These are phyloP conservation scores for Prosopis cineraria DNA, from an alignment of 306 rosid species.

Conservation along the genomic window DNA sequence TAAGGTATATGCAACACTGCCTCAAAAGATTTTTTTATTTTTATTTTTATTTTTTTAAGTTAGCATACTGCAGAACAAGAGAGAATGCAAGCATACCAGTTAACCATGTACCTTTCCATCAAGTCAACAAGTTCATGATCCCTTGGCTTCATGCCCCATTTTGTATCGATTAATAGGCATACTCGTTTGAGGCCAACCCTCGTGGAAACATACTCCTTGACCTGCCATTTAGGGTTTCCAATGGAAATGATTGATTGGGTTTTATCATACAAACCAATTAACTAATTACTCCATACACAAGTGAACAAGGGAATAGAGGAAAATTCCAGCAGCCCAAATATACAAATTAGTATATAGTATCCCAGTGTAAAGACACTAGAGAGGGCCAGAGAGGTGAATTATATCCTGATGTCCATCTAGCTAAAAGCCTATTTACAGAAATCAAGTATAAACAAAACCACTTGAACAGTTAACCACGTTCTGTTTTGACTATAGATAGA, in stretches of 20 bases:
- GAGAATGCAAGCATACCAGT: conserved; percentile 6
- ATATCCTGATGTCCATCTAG: too few relatives aligned
- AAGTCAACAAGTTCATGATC: conserved; percentile 80
- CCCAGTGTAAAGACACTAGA: background rate
- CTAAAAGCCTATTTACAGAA: too few relatives aligned
- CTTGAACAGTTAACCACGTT: background rate
- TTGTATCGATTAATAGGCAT: conserved; percentile 86
- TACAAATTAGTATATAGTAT: background rate
- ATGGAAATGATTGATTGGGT: background rate
- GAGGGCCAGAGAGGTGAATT: background rate
- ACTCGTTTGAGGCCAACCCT: conserved; percentile 84
- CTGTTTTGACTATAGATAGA: background rate
- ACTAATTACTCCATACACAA: background rate
- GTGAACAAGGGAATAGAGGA: conserved; percentile 5
- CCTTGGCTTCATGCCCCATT: conserved; percentile 98
- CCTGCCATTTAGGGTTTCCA: conserved; percentile 51
- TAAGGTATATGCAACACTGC: background rate
- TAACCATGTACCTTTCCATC: conserved; percentile 80
- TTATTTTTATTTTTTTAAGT: conserved; percentile 4
- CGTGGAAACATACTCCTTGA: conserved; percentile 88
- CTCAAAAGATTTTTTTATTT: too few relatives aligned
- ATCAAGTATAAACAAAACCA: background rate
- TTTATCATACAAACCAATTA: conserved; percentile 2
- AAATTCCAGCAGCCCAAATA: conserved; percentile 1
- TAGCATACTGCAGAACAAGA: background rate